A percentile compares a stretch with the other conserved stretches of the same genome.
Conservation (phyloP, 2,329 filamentous ascomycete species). For the Nothophaeocryptopus gaeumannii region DNA sequence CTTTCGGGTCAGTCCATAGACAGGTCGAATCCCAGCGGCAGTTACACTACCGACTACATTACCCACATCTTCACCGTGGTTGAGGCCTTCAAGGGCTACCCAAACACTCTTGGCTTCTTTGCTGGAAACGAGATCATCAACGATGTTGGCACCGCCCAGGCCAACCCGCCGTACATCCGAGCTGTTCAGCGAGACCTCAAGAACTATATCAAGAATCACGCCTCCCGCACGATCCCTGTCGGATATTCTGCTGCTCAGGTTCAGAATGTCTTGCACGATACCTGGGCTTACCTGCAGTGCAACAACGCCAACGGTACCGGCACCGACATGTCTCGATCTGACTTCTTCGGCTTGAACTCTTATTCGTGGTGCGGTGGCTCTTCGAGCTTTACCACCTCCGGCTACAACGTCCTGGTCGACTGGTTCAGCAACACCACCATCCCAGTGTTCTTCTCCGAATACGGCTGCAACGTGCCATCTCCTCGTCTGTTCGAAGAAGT, state of each 20-base stretch:
- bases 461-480: slow-evolving; percentile 71
- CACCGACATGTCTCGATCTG: slow-evolving; percentile 60
- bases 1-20: slow-evolving; percentile 56
- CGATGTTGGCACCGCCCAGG: slow-evolving; percentile 50
- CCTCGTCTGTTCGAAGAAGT: slow-evolving; percentile 77
- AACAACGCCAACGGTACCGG: slow-evolving; percentile 48
- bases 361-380: slow-evolving; percentile 71
- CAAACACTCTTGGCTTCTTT: slow-evolving; percentile 66
- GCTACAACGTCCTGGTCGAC: slow-evolving; percentile 61
- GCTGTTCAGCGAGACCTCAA: slow-evolving; percentile 67
- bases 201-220: slow-evolving; percentile 62
- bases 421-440: slow-evolving; percentile 66
- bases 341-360: slow-evolving; percentile 75
- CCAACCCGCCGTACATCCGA: slow-evolving; percentile 57
- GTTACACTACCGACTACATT: slow-evolving; percentile 57
- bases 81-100: slow-evolving; percentile 65
- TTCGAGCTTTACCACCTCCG: slow-evolving; percentile 61
- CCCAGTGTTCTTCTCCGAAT: slow-evolving; percentile 80
- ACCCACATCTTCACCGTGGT: slow-evolving; percentile 60
- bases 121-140: slow-evolving; percentile 68
- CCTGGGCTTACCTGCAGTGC: slow-evolving; percentile 74
- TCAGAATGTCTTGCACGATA: slow-evolving; percentile 68
- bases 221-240: slow-evolving; percentile 59
- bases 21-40: slow-evolving; percentile 52
- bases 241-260: slow-evolving; percentile 74